Evolutionary conservation across 345 rosid species (phyloP), one percentile per base, ranked within the genome.

Genomic region (Hevea brasiliensis): DNA sequence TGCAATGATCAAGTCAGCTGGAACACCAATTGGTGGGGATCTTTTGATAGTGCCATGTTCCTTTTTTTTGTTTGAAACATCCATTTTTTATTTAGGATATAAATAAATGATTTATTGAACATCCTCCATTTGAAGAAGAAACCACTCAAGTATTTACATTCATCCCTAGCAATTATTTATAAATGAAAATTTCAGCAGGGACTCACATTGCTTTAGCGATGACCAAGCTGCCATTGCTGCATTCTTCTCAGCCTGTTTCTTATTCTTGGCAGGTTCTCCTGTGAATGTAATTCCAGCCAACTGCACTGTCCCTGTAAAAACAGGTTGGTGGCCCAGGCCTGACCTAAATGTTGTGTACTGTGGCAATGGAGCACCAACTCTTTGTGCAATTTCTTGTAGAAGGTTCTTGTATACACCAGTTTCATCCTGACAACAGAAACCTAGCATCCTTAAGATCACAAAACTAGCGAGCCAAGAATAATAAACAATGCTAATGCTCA

Each of bases 221-320:
- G 94, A 84, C 99, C 99, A 95, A 56, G 99, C 96, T 62, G 99
- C 87, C 99, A 95, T 90, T 55, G 99, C 99, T 23, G 99, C 97
- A 84, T 95, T 95, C 83, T 95, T 95, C 85, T 95, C 99, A 7
- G 99, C 99, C 79, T 95, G 99, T 67, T 95, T 95, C 85, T 95
- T 95, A 73, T 89, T 95, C 85, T 95, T 95, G 50, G 99, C 99
- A 53, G 91, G 86, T 72, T 92, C 98, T 29, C 99, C 99, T 0
- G 90, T 92, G 84, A 95, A 95, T 23, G 84, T 85, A 67, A 95
- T 89, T 55, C 94, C 96, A 35, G 99, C 99, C 79, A 95, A 84
- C 73, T 95, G 97, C 8, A 95, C 99, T 0, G 85, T 89, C n/a
- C 99, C 99, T 0, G 97, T 92, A 78, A 95, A 95, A 79, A 95